These are phyloP conservation scores for Boletus eberwhitei DNA, from an alignment of 768 basidiomycete species.

Conservation along the genomic window DNA sequence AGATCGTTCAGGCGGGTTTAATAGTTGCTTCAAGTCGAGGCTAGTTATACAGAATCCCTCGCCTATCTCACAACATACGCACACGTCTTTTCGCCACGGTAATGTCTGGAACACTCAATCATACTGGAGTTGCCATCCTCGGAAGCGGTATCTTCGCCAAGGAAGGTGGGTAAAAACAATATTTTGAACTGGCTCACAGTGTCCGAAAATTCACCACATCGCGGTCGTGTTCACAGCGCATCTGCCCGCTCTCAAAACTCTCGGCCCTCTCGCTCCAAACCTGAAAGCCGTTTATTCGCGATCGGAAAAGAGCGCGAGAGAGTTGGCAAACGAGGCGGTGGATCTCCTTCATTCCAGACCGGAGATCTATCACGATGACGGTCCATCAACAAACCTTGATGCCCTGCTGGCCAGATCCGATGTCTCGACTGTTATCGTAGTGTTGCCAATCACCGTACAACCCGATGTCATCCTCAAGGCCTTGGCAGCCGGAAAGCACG, in stretches of 20 bases:
- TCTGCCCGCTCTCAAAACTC: constrained; percentile 65
- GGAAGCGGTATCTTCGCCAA: constrained; percentile 79
- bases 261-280: constrained; percentile 44
- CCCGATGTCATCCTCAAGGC: constrained; percentile 63
- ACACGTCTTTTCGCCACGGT: background rate
- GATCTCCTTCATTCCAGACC: constrained; percentile 39
- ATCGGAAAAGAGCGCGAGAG: constrained; percentile 56
- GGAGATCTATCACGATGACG: constrained; percentile 55
- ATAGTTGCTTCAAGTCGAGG: background rate
- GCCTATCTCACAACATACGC: background rate
- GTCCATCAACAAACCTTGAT: constrained; percentile 46
- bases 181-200: constrained; percentile 3
- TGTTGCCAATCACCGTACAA: constrained; percentile 73
- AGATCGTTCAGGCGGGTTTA: background rate
- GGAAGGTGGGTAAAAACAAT: constrained; percentile 48
- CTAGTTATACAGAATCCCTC: background rate
- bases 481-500: constrained; percentile 78
- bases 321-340: constrained; percentile 48
- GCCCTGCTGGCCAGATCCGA: constrained; percentile 65
- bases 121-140: constrained; percentile 69
- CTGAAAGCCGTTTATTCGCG: constrained; percentile 80
- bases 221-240: constrained; percentile 50
- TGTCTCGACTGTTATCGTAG: constrained; percentile 69
- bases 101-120: constrained; percentile 39
- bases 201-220: constrained; percentile 22